These are phyloP conservation scores for Trichoderma brevicompactum DNA, from an alignment of 2,329 filamentous ascomycete genomes.

Conservation along the genomic window DNA sequence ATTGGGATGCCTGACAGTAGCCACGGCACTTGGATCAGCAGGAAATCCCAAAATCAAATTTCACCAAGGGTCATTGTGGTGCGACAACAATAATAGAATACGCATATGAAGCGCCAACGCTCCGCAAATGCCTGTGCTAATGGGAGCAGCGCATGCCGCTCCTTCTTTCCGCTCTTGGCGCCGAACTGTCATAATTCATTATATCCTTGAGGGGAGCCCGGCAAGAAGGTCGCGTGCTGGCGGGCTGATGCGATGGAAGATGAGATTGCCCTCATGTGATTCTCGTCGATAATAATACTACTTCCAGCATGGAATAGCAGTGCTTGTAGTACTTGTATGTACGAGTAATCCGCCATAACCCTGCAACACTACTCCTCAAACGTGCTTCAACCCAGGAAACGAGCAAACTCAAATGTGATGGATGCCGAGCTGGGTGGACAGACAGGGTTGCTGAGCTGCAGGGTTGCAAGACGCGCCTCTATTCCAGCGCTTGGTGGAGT, in stretches of 20 bases:
- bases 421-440: constrained; percentile 14
- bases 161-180: constrained; percentile 1
- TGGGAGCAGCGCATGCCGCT: neutral
- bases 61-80: constrained; percentile 15
- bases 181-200: constrained; percentile 11
- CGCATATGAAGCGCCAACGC: neutral
- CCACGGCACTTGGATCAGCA: neutral
- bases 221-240: constrained; percentile 9
- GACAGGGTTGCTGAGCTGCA: constrained; percentile 20
- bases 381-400: neutral
- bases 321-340: neutral
- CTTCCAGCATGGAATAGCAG: neutral
- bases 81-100: constrained; percentile 21
- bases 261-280: constrained; percentile 18
- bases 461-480: constrained; percentile 17
- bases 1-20: neutral
- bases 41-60: constrained; percentile 6
- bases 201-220: neutral
- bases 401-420: constrained; percentile 21
- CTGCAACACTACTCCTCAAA: constrained; percentile 2
- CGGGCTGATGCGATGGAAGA: constrained; percentile 16
- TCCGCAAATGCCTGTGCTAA: neutral
- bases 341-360: neutral
- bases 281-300: neutral
- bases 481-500: constrained; percentile 18